These are phyloP conservation scores for Solanum okadae DNA, from an alignment of 257 asterid species.

Conservation along the genomic window DNA sequence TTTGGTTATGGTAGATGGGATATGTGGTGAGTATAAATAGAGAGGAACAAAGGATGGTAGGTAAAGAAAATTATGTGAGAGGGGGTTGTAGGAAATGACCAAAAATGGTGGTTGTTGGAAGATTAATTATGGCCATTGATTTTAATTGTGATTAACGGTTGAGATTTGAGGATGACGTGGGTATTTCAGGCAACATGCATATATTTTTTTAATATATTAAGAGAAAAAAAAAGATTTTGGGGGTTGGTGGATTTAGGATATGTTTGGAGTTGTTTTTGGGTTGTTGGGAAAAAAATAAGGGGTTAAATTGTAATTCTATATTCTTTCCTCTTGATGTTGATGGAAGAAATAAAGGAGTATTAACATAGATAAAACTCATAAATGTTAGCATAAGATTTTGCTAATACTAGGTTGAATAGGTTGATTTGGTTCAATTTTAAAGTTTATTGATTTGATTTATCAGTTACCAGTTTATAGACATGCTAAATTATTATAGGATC, in stretches of 20 bases:
- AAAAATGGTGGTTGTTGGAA: conserved; percentile 41
- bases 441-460: too few relatives aligned
- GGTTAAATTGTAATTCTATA: background rate
- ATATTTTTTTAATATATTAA: background rate
- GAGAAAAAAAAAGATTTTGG: background rate
- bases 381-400: background rate
- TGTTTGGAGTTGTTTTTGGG: background rate
- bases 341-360: background rate
- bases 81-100: background rate
- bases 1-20: conserved; percentile 6
- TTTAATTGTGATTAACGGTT: conserved; percentile 11
- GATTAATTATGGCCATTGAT: conserved; percentile 25
- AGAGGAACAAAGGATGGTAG: conserved; percentile 38
- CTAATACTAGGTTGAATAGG: background rate
- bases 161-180: conserved; percentile 18
- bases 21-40: conserved; percentile 38
- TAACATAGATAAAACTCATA: background rate
- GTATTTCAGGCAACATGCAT: conserved; percentile 2
- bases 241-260: background rate
- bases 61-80: conserved; percentile 21
- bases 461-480: too few relatives aligned
- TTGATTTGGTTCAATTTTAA: too few relatives aligned
- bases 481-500: too few relatives aligned
- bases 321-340: background rate
- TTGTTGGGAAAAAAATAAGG: background rate